These are phyloP conservation scores for Phyllostachys edulis DNA, from an alignment of 176 grass and related monocot genomes.

Conservation along the genomic window DNA sequence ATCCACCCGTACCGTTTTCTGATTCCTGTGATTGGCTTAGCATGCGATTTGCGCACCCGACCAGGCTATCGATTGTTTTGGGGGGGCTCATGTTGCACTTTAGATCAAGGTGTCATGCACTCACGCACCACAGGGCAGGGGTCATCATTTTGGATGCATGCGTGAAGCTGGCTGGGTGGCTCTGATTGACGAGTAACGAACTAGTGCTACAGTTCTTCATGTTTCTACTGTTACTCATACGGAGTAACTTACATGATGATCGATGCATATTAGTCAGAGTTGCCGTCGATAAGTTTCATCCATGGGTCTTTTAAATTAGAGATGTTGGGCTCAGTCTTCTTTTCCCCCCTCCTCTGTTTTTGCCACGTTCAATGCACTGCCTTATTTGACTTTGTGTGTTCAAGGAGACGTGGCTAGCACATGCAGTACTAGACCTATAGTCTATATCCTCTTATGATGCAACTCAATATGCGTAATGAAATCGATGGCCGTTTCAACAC, in stretches of 20 bases:
- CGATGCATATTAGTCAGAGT: neutral
- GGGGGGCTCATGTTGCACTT: neutral
- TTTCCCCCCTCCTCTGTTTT: neutral
- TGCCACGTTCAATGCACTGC: neutral
- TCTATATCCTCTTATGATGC: neutral
- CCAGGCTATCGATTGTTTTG: neutral
- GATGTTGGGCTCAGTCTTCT: no score
- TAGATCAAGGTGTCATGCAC: neutral
- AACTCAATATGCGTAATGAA: neutral
- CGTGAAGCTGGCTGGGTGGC: neutral
- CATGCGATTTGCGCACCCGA: neutral
- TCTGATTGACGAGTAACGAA: neutral
- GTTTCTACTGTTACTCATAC: neutral
- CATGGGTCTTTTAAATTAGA: neutral
- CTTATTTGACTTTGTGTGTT: neutral
- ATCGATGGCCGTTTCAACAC: neutral
- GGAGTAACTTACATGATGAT: neutral
- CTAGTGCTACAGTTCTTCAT: neutral
- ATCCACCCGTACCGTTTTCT: neutral
- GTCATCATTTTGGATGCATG: neutral
- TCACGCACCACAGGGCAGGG: neutral
- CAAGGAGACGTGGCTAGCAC: neutral
- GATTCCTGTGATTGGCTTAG: neutral
- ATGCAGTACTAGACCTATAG: neutral
- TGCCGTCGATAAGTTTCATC: neutral